Conservation (phyloP, 495 filamentous ascomycete species). For the Penicillium psychrofluorescens region DNA sequence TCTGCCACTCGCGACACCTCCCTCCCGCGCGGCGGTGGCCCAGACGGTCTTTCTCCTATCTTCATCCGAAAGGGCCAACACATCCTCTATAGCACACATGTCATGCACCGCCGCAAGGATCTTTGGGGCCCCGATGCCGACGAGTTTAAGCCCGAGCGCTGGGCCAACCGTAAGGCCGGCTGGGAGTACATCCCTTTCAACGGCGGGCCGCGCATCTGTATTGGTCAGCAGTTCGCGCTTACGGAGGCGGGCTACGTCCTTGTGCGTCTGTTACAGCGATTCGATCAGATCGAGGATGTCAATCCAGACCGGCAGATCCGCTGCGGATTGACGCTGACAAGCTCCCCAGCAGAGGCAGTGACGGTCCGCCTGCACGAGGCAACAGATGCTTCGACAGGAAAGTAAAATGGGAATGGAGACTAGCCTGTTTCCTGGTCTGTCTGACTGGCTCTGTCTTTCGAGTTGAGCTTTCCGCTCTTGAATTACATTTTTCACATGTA, state of each 20-base stretch:
- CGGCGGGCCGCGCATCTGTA: constrained; percentile 48
- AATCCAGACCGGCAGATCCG: constrained; percentile 14
- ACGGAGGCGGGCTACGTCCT: constrained; percentile 52
- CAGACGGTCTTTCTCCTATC: constrained; percentile 45
- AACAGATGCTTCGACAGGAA: no score
- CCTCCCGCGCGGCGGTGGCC: constrained; percentile 62
- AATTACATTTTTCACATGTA: no score
- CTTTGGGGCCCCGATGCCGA: constrained; percentile 49
- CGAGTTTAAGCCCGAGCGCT: constrained; percentile 53
- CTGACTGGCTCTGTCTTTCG: no score
- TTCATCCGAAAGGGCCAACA: constrained; percentile 38
- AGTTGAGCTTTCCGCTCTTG: no score
- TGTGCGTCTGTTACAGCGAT: constrained; percentile 35
- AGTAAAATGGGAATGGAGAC: no score
- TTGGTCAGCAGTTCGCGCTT: constrained; percentile 53
- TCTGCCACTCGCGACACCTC: constrained; percentile 43
- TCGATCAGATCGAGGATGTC: constrained; percentile 32
- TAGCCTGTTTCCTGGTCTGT: no score
- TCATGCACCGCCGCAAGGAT: constrained; percentile 48
- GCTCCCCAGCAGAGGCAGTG: constrained; percentile 16
- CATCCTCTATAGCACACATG: constrained; percentile 38
- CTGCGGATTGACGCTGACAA: constrained; percentile 17
- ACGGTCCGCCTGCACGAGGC: constrained; percentile 24
- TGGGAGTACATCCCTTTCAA: constrained; percentile 54
- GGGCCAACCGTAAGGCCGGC: constrained; percentile 35